Evolutionary conservation across 208 protist genomes (phyloP).

Genomic region (Acanthamoeba royreba): DNA sequence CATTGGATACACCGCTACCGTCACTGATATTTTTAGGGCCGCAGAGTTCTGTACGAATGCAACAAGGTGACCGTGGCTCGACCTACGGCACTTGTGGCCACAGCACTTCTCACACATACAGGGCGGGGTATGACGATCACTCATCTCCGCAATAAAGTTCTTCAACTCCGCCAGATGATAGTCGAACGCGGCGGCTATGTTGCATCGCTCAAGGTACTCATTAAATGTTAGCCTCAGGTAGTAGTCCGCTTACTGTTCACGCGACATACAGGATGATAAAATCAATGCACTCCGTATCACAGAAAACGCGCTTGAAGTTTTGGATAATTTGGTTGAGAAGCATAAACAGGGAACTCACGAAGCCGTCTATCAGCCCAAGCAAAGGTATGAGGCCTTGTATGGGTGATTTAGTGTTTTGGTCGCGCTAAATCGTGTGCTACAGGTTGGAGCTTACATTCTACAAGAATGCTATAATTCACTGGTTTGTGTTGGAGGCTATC

Average conservation of each 20-base stretch:
- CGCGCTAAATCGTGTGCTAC: background rate
- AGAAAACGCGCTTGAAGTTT: background rate
- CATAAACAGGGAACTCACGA: background rate
- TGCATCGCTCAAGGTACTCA: background rate
- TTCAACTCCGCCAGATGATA: background rate
- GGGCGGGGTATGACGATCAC: background rate
- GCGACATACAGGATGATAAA: background rate
- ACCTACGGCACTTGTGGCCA: slow-evolving; percentile 37
- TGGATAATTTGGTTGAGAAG: background rate
- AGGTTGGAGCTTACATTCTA: slow-evolving; percentile 46
- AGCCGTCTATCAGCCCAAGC: background rate
- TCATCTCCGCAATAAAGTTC: background rate
- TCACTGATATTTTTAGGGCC: too few species aligned
- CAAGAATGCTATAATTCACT: slow-evolving; percentile 40
- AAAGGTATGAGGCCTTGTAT: too few species aligned
- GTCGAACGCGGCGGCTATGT: slow-evolving; percentile 4
- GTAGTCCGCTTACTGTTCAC: background rate
- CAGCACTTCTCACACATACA: slow-evolving; percentile 8
- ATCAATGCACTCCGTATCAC: background rate
- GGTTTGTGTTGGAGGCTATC: slow-evolving; percentile 29
- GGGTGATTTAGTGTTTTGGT: background rate
- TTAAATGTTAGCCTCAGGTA: too few species aligned
- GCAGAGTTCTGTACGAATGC: background rate
- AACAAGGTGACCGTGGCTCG: slow-evolving; percentile 23
- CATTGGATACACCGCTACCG: too few species aligned